phyloP scores from a whole-genome alignment of 441 rosid genomes.

The Cnidoscolus chayamansa region DNA sequence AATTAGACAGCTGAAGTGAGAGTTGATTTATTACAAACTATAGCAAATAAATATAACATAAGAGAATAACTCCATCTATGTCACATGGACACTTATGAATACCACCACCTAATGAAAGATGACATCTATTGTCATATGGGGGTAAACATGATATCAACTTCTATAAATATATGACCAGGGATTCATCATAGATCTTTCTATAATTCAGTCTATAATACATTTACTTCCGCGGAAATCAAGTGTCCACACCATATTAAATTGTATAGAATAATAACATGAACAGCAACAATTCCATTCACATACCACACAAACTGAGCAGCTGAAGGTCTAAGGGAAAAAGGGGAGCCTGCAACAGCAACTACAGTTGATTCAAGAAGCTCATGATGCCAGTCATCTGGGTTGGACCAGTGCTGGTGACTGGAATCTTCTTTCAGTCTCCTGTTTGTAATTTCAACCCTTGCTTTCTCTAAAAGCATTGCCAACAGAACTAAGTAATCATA shows the following conservation, averaged over 20 bases:
- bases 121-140: background rate
- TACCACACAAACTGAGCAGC: slow-evolving; percentile 69
- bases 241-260: background rate
- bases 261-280: background rate
- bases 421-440: slow-evolving; percentile 40
- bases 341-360: slow-evolving; percentile 47
- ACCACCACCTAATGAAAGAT: background rate
- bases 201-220: background rate
- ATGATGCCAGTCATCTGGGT: slow-evolving; percentile 68
- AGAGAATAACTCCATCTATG: background rate
- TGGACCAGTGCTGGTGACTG: slow-evolving; percentile 38
- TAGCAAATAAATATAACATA: background rate
- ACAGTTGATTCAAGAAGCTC: slow-evolving; percentile 78
- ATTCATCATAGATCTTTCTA: slow-evolving; percentile 7
- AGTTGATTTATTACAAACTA: background rate
- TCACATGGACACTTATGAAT: background rate
- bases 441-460: slow-evolving; percentile 49
- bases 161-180: background rate
- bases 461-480: slow-evolving; percentile 69
- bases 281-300: slow-evolving; percentile 20
- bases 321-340: slow-evolving; percentile 40
- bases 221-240: slow-evolving; percentile 6
- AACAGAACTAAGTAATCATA: slow-evolving; percentile 38
- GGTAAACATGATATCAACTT: background rate
- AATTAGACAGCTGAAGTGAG: background rate